Base-by-base conservation (phyloP, 2,329 filamentous ascomycete genomes). In the Cladorrhinum sp. region DNA sequence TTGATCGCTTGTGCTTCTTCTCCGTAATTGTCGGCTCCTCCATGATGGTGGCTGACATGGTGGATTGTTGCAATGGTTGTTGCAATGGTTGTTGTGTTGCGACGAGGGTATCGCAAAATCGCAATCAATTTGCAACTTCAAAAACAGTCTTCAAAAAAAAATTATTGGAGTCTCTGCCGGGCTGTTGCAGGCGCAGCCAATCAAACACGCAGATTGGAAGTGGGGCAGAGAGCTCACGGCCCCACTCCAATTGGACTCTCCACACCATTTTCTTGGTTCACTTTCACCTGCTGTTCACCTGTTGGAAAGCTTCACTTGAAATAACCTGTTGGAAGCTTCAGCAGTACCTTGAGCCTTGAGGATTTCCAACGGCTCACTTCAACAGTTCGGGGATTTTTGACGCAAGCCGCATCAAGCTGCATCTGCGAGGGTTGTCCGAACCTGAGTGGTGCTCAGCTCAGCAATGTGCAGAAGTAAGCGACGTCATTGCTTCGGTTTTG, bases 1-100 rank as follows among this genome's bases (percentile, higher is more conserved):
- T 67, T 12, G 65, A 61, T 24, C 62, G 58, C 55, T 68, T 70
- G 62, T 68, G 68, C 64, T 77, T 77, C 69, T 77, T 78, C 6
- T 78, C 76, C 23, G 72, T 62, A 16, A 36, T 64, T 73, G 77
- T 23, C 57, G 57, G 39, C 59, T 63, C 49, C 33, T 59, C 63
- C 26, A 30, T 58, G 16, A 57, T 57, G n/a, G 62, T 24, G 33
- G 64, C 48, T 48, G 67, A 65, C 67, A 69, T 69, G 55, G 21
- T 60, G 62, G 57, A 59, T 33, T 53, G 28, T 10, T 12, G 39
- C 52, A 28, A 10, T 52, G 55, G n/a, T n/a, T 28, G 26, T 28
- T 28, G 26, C 9, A 9, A 28, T 28, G 26, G 53, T 60, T 52
- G 52, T 57, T 33, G 50, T 39, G 30, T 48, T n/a, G 59, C 49